Conservation (phyloP, 352 stramenopile species). For the Phytophthora sp. region DNA sequence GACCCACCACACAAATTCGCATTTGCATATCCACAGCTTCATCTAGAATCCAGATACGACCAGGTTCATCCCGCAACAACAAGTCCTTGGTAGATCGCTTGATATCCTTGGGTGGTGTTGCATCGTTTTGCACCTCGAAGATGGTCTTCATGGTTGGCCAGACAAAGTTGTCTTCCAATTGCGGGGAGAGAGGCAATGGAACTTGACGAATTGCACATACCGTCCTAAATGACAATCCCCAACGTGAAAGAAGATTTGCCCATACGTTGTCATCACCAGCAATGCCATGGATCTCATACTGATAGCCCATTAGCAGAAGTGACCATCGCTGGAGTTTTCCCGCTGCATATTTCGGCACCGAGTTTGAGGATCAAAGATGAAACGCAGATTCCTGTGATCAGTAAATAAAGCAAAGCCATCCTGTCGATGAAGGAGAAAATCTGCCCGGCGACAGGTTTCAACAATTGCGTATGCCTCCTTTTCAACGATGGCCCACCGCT, state of each 20-base stretch:
- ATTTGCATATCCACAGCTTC: conserved; percentile 20
- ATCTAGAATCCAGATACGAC: conserved; percentile 9
- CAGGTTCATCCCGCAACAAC: neutral
- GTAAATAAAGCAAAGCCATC: neutral
- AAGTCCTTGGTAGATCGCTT: neutral
- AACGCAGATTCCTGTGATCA: neutral
- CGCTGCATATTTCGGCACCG: neutral
- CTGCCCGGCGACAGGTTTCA: neutral
- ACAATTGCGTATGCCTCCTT: no score
- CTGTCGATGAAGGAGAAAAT: neutral
- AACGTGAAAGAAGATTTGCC: conserved; percentile 7
- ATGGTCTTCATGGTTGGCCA: conserved; percentile 1
- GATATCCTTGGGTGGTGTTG: neutral
- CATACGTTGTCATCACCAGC: conserved; percentile 9
- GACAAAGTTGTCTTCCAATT: neutral
- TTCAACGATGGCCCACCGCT: neutral
- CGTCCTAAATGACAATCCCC: neutral
- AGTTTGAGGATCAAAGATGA: neutral
- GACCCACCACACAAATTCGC: conserved; percentile 28
- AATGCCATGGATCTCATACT: conserved; percentile 25
- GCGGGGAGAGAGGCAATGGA: neutral
- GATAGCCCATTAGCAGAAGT: neutral
- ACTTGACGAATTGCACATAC: conserved; percentile 7
- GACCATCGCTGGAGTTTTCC: neutral
- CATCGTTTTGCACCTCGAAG: neutral